Conservation (phyloP, 768 basidiomycete genomes). For the Naematelia encephala region DNA sequence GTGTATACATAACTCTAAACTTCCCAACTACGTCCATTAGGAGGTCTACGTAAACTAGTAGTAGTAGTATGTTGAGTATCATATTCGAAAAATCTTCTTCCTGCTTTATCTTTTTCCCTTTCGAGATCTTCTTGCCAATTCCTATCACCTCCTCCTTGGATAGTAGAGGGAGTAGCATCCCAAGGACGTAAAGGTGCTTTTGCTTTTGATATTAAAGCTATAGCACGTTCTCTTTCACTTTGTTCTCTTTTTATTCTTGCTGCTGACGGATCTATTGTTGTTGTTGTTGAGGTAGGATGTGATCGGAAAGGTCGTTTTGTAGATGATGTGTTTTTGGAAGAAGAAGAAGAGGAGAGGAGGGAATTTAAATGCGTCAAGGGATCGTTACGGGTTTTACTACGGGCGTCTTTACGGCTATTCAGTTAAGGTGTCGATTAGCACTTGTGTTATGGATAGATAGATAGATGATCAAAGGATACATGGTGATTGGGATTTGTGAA, state of each 20-base stretch:
- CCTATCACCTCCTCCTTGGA: constrained; percentile 11
- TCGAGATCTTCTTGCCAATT: constrained; percentile 41
- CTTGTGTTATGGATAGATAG: no score
- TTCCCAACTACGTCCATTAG: not conserved
- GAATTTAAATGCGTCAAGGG: constrained; percentile 43
- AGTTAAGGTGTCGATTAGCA: not conserved
- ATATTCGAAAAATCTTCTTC: constrained; percentile 3
- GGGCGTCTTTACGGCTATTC: constrained; percentile 43
- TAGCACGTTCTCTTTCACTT: constrained; percentile 42
- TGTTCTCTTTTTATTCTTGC: constrained; percentile 29
- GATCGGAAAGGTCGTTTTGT: constrained; percentile 1
- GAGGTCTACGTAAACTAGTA: not conserved
- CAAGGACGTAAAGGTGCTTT: constrained; percentile 23
- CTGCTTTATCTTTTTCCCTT: constrained; percentile 39
- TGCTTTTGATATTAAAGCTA: constrained; percentile 37
- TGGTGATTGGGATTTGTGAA: no score
- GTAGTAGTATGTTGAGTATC: no score
- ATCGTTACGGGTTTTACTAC: constrained; percentile 40
- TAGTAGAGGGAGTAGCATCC: constrained; percentile 39
- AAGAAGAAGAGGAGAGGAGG: constrained; percentile 18
- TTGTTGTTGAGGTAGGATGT: not conserved
- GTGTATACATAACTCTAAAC: not conserved
- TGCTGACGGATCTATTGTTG: constrained; percentile 11
- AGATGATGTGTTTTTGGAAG: constrained; percentile 1
- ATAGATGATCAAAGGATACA: no score